phyloP scores from a whole-genome alignment of 2,329 filamentous ascomycete genomes.

The Ascochyta koolunga region DNA sequence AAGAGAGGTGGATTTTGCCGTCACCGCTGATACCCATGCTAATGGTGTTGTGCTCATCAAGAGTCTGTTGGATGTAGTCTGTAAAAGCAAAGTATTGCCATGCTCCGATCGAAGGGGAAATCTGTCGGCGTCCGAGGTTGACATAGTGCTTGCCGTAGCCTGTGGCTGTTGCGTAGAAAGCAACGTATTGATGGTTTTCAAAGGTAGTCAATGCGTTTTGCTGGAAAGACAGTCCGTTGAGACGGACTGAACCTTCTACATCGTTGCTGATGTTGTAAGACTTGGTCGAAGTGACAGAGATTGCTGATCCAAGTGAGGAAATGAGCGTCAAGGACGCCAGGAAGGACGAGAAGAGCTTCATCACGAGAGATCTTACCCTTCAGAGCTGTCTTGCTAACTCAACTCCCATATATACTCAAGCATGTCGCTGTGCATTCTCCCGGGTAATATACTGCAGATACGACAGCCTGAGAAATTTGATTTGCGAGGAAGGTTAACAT shows the following conservation, averaged over 20 bases:
- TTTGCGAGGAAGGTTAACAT: background rate
- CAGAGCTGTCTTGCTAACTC: background rate
- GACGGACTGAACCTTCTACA: slow-evolving; percentile 41
- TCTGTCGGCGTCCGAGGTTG: slow-evolving; percentile 54
- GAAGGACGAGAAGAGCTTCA: slow-evolving; percentile 23
- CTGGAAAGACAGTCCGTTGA: slow-evolving; percentile 59
- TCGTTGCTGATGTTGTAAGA: slow-evolving; percentile 42
- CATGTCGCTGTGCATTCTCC: slow-evolving; percentile 11
- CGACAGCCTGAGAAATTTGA: background rate
- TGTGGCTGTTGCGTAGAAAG: slow-evolving; percentile 50
- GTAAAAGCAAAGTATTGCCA: slow-evolving; percentile 58
- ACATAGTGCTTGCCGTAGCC: slow-evolving; percentile 48
- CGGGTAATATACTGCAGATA: background rate
- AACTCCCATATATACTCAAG: slow-evolving; percentile 4
- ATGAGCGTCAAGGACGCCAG: slow-evolving; percentile 17
- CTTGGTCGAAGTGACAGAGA: slow-evolving; percentile 35
- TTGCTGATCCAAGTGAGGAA: slow-evolving; percentile 22
- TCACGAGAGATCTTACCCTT: background rate
- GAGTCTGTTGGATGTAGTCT: slow-evolving; percentile 58
- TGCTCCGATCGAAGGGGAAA: slow-evolving; percentile 43
- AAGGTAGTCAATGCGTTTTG: slow-evolving; percentile 56
- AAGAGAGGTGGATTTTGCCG: slow-evolving; percentile 60
- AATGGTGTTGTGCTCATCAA: slow-evolving; percentile 61
- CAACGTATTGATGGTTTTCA: slow-evolving; percentile 58
- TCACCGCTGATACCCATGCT: slow-evolving; percentile 60